These are phyloP conservation scores for Cytospora chrysosperma DNA, from an alignment of 2,329 filamentous ascomycete species.

Conservation along the genomic window DNA sequence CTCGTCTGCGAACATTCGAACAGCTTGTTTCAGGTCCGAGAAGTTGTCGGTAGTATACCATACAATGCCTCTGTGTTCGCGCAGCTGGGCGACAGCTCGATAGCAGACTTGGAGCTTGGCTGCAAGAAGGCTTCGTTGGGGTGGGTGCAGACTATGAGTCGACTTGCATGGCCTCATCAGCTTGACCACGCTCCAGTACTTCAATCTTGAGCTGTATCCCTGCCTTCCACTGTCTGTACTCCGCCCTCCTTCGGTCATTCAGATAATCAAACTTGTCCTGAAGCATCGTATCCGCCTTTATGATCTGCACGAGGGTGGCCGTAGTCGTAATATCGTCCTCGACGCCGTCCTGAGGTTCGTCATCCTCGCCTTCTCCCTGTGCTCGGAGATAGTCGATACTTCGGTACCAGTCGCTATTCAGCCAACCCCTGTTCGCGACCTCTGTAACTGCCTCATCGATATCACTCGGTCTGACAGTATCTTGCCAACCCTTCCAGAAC, in stretches of 20 bases:
- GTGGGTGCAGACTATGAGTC: constrained; percentile 19
- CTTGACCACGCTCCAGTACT: constrained; percentile 22
- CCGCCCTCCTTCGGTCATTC: constrained; percentile 58
- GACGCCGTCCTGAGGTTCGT: constrained; percentile 35
- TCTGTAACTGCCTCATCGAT: constrained; percentile 62
- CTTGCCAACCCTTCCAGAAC: constrained; percentile 53
- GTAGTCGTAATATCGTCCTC: constrained; percentile 30
- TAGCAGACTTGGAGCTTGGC: neutral
- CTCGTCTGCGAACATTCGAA: neutral
- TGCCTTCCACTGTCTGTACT: constrained; percentile 65
- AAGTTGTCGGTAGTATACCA: neutral
- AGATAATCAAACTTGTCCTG: constrained; percentile 73
- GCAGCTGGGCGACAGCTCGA: neutral
- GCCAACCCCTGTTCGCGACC: constrained; percentile 57
- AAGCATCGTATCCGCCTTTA: constrained; percentile 68
- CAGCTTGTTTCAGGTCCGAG: constrained; percentile 1
- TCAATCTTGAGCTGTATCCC: constrained; percentile 55
- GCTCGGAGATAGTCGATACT: constrained; percentile 56
- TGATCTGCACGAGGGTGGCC: constrained; percentile 40
- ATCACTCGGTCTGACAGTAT: constrained; percentile 46
- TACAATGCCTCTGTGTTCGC: neutral
- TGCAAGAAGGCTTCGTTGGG: neutral
- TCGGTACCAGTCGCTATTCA: constrained; percentile 62
- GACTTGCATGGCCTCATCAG: constrained; percentile 22
- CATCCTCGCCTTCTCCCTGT: constrained; percentile 27